Evolutionary conservation across 305 asterid genomes (phyloP).

Genomic region (Fraxinus platypoda): DNA sequence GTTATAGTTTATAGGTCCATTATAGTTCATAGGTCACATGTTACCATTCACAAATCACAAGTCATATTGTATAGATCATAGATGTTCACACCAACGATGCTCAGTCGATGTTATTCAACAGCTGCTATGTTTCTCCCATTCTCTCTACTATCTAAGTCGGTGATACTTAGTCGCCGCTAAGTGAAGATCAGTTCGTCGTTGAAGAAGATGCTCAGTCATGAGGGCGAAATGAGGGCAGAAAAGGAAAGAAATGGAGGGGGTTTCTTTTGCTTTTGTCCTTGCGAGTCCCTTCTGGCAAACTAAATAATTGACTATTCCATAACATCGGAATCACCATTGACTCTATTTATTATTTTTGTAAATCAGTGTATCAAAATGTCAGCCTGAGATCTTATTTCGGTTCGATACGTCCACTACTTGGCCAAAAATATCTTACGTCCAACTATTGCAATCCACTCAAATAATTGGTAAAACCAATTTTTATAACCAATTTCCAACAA

Average conservation of each 20-base stretch:
- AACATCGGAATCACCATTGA: neutral
- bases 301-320: neutral
- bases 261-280: neutral
- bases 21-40: too few relatives aligned
- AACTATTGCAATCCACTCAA: neutral
- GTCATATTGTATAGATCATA: too few relatives aligned
- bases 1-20: too few relatives aligned
- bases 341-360: neutral
- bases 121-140: neutral
- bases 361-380: neutral
- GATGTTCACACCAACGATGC: too few relatives aligned
- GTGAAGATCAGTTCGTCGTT: neutral
- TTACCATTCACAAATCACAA: too few relatives aligned
- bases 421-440: neutral
- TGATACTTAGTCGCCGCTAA: neutral
- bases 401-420: neutral
- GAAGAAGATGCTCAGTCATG: neutral
- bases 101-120: neutral
- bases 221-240: neutral
- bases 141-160: neutral
- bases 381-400: too few relatives aligned
- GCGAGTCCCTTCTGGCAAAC: neutral
- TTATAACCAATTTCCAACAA: neutral
- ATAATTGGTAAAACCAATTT: neutral
- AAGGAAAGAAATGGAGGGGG: neutral